Conservation (phyloP, 768 basidiomycete species). For the Mycena capillaripes region DNA sequence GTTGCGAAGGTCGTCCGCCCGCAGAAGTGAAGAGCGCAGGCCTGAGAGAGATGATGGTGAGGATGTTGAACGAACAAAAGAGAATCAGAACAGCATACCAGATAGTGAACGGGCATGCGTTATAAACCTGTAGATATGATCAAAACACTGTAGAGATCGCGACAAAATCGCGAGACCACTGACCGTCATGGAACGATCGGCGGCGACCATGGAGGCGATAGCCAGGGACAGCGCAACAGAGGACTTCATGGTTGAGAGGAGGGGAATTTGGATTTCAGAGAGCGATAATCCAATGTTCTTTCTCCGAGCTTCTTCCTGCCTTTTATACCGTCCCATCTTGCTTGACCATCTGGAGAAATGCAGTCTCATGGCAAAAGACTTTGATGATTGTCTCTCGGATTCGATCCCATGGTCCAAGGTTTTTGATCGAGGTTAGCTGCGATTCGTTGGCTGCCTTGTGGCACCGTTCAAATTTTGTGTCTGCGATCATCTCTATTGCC, state of each 20-base stretch:
- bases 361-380: too few species aligned
- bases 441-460: too few species aligned
- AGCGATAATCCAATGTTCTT: background rate
- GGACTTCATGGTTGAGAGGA: conserved; percentile 14
- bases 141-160: background rate
- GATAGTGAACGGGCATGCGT: conserved; percentile 25
- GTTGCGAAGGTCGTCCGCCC: conserved; percentile 12
- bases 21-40: conserved; percentile 40
- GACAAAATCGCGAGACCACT: background rate
- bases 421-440: too few species aligned
- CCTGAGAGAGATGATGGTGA: conserved; percentile 31
- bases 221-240: conserved; percentile 29
- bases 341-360: too few species aligned
- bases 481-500: too few species aligned
- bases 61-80: too few species aligned
- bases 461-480: too few species aligned
- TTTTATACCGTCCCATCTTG: too few species aligned
- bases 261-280: background rate
- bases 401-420: too few species aligned
- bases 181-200: conserved; percentile 8
- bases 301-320: too few species aligned
- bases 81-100: conserved; percentile 38
- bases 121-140: conserved; percentile 23
- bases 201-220: conserved; percentile 4
- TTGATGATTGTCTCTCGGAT: too few species aligned